These are phyloP conservation scores for Persicaria maculosa DNA, from an alignment of 148 eudicot genomes.

Conservation along the genomic window DNA sequence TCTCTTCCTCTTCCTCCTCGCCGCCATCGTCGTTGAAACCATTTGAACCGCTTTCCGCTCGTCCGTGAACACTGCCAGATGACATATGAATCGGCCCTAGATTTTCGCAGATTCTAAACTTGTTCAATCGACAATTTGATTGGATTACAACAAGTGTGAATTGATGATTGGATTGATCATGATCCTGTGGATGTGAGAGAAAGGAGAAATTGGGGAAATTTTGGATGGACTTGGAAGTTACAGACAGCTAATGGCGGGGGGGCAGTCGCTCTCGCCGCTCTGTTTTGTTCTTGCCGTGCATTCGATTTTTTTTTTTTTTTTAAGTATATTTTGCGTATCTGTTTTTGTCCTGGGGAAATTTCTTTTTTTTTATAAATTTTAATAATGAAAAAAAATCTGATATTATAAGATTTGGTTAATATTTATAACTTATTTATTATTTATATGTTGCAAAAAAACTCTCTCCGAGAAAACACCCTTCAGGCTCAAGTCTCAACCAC, in stretches of 20 bases:
- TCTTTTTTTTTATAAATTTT: too few relatives aligned
- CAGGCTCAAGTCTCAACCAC: too few relatives aligned
- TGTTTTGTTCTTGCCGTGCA: conserved; percentile 5
- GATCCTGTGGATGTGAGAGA: not conserved
- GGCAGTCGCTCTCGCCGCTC: conserved; percentile 1
- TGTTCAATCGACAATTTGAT: not conserved
- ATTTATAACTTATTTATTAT: too few relatives aligned
- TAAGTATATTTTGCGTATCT: not conserved
- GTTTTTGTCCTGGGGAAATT: not conserved
- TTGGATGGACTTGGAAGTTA: conserved; percentile 4
- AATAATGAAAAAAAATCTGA: too few relatives aligned
- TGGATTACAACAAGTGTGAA: not conserved
- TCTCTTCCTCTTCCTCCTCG: conserved; percentile 7
- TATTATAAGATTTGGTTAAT: too few relatives aligned
- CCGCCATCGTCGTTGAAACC: conserved; percentile 3
- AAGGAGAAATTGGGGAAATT: not conserved
- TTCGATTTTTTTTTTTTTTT: not conserved
- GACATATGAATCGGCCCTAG: conserved; percentile 8
- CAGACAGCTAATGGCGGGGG: conserved; percentile 11
- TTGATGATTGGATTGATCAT: not conserved
- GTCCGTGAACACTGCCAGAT: not conserved
- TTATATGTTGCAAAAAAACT: too few relatives aligned
- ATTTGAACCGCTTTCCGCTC: conserved; percentile 5
- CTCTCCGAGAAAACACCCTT: too few relatives aligned
- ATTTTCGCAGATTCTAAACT: not conserved